Conservation (phyloP, 2,329 filamentous ascomycete species). For the Colletotrichum gigasporum region DNA sequence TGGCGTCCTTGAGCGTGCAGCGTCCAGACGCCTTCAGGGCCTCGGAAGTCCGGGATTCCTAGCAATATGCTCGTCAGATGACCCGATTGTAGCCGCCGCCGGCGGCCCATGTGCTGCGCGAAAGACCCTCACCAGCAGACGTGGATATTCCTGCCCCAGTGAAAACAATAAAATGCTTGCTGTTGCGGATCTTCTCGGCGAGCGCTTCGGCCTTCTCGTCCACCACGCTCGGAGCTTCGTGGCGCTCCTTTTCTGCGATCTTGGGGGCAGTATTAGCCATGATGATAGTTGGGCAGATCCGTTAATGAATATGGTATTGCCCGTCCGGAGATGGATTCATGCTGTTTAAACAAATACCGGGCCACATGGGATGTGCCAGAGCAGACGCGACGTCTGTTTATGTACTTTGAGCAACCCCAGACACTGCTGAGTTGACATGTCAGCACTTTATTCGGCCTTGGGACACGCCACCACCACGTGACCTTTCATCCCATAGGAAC, state of each 20-base stretch:
- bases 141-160: slow-evolving; percentile 58
- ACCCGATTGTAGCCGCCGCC: too few relatives aligned
- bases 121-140: slow-evolving; percentile 53
- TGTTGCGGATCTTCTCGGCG: slow-evolving; percentile 47
- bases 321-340: too few relatives aligned
- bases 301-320: too few relatives aligned
- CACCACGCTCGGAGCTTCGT: neutral
- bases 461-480: neutral
- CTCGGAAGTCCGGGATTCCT: slow-evolving; percentile 60
- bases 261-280: slow-evolving; percentile 28
- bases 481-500: neutral
- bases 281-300: neutral
- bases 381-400: too few relatives aligned
- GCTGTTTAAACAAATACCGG: too few relatives aligned
- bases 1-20: slow-evolving; percentile 51
- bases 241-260: slow-evolving; percentile 19
- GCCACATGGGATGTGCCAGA: too few relatives aligned
- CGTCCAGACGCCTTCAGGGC: slow-evolving; percentile 56
- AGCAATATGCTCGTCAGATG: neutral
- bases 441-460: neutral
- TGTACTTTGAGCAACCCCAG: too few relatives aligned
- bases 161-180: slow-evolving; percentile 56
- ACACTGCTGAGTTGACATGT: neutral
- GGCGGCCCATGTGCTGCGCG: too few relatives aligned
- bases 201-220: slow-evolving; percentile 49